phyloP scores from a whole-genome alignment of 306 rosid species.

The Glycine tomentella region DNA sequence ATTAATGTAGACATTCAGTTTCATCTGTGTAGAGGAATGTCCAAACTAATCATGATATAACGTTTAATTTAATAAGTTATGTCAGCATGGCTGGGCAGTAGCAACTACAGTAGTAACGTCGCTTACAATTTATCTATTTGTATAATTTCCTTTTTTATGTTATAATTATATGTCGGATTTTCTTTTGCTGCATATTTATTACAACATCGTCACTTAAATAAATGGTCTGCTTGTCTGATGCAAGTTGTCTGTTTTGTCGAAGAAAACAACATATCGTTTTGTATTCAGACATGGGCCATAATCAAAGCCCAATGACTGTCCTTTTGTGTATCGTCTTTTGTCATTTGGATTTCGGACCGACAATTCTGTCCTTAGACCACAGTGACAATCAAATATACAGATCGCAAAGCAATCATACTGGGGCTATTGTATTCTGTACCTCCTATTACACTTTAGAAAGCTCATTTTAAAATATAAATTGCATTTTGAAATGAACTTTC shows the following conservation, averaged over 20 bases:
- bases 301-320: neutral
- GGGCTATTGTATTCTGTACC: too few relatives aligned
- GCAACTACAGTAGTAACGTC: too few relatives aligned
- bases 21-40: neutral
- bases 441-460: too few relatives aligned
- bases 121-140: too few relatives aligned
- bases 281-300: neutral
- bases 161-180: neutral
- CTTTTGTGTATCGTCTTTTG: neutral
- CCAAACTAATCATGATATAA: neutral
- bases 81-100: too few relatives aligned
- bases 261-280: neutral
- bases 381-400: too few relatives aligned
- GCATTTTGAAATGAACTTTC: too few relatives aligned
- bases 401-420: too few relatives aligned
- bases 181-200: neutral
- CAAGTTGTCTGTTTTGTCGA: constrained; percentile 4
- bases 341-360: neutral
- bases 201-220: neutral
- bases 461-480: too few relatives aligned
- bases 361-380: neutral
- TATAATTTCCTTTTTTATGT: neutral
- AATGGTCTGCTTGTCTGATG: neutral
- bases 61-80: neutral
- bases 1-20: neutral